Conservation (phyloP, 2,329 filamentous ascomycete species). For the Colletotrichum theobromicola region DNA sequence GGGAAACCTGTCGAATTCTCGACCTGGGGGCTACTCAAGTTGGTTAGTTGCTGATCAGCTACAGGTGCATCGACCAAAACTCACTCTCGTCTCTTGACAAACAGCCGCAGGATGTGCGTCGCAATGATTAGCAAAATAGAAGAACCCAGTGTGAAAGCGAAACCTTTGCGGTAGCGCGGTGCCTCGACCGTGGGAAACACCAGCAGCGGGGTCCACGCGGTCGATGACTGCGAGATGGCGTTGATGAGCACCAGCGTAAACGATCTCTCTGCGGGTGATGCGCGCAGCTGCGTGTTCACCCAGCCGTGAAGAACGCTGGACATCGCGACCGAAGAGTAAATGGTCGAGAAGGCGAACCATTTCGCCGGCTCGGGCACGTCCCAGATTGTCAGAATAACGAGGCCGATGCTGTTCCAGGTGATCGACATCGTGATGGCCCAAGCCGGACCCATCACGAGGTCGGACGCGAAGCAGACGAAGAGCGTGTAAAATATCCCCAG, state of each 20-base stretch:
- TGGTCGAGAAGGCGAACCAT: conserved; percentile 57
- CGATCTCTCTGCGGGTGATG: conserved; percentile 4
- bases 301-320: conserved; percentile 17
- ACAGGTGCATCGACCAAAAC: background rate
- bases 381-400: conserved; percentile 57
- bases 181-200: conserved; percentile 52
- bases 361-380: conserved; percentile 57
- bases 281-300: conserved; percentile 6
- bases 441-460: conserved; percentile 18
- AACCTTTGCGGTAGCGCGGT: conserved; percentile 48
- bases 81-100: conserved; percentile 15
- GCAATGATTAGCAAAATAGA: background rate
- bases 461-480: conserved; percentile 12
- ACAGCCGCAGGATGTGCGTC: conserved; percentile 1
- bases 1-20: background rate
- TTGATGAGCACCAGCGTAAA: conserved; percentile 16
- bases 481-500: conserved; percentile 13
- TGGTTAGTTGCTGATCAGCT: background rate
- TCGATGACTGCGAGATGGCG: conserved; percentile 58
- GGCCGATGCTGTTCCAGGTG: conserved; percentile 4
- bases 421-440: conserved; percentile 36
- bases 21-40: background rate
- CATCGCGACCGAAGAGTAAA: conserved; percentile 2
- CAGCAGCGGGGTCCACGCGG: conserved; percentile 59
- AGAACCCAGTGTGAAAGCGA: conserved; percentile 37